phyloP scores from a whole-genome alignment of 768 basidiomycete species.

The Agrocybe pediades region DNA sequence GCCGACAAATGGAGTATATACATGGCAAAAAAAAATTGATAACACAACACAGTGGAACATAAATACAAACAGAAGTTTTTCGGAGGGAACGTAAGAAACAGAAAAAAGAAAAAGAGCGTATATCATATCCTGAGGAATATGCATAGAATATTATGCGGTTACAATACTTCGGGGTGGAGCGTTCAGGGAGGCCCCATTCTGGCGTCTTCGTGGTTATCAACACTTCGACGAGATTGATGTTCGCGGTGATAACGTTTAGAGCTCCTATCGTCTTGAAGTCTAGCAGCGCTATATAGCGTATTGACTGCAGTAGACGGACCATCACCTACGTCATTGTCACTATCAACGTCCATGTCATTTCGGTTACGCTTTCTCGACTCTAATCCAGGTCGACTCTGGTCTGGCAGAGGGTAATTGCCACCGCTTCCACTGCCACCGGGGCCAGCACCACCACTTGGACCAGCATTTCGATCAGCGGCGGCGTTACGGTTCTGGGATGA shows the following conservation, averaged over 20 bases:
- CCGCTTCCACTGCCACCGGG: constrained; percentile 22
- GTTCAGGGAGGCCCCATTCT: constrained; percentile 32
- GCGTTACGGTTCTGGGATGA: constrained; percentile 30
- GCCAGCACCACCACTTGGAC: constrained; percentile 12
- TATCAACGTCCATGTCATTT: constrained; percentile 67
- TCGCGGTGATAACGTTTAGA: constrained; percentile 62
- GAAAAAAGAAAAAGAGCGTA: constrained; percentile 3
- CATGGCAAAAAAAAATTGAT: constrained; percentile 9
- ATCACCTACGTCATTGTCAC: constrained; percentile 46
- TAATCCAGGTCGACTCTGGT: constrained; percentile 35
- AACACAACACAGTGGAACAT: constrained; percentile 18
- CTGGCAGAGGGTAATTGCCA: constrained; percentile 34
- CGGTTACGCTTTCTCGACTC: constrained; percentile 60
- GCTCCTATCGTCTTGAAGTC: constrained; percentile 52
- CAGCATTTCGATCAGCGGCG: constrained; percentile 33
- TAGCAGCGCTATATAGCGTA: constrained; percentile 34
- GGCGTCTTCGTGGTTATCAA: constrained; percentile 41
- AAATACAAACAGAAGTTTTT: constrained; percentile 13
- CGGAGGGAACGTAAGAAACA: constrained; percentile 4
- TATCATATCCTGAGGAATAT: background rate
- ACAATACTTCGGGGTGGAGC: background rate
- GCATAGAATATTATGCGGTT: background rate
- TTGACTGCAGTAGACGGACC: constrained; percentile 22
- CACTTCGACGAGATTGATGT: constrained; percentile 32
- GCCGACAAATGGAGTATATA: constrained; percentile 10